Base-by-base conservation (phyloP, 2,329 filamentous ascomycete genomes). In the Plectosphaerella sp. region DNA sequence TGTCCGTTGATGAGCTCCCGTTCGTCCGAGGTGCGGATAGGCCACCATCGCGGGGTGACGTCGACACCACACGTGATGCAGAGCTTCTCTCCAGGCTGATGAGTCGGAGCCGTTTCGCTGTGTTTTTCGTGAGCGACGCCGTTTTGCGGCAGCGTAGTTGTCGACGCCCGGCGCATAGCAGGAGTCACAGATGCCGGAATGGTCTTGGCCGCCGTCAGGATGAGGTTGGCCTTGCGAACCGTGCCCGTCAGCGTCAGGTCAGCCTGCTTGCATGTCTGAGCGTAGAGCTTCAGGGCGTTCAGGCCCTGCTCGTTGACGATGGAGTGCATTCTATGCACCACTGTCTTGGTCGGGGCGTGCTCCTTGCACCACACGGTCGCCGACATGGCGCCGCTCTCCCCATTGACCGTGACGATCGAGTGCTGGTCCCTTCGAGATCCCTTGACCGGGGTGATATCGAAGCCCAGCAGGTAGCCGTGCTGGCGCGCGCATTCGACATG, bases 401-500 rank as follows among this genome's bases (percentile, higher is more conserved):
- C 84, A 43, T 89, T 89, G 36, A 97, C 78, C 43, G 84, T 91
- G 41, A 96, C 88, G 45, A 89, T 89, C 55, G 81, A 88, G 61
- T 88, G 79, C 54, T 89, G 86, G 59, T 97, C 92, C 58, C 89
- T 84, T 35, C 92, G 83, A 16, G 91, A 95, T 49, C 87, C 87
- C 71, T 99, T 97, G 54, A 97, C 87, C 0, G 93, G 91, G 1
- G 84, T 86, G 52, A 99, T 83, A 59, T 97, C 92, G 61, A 99
- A 96, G 1, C 92, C 94, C 46, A 97, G 84, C 1, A 82, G 76
- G 66, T 95, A 94, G 9, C 88, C 89, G 47, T 85, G 83, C 63
- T 91, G 87, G 61, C 91, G 87, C 18, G 94, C 94, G 71, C 94
- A 99, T 61, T 91, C 91, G 48, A 96, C 87, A 64, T 99, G 94